Conservation (phyloP, 345 rosid genomes). For the Moricandia moricandioides region DNA sequence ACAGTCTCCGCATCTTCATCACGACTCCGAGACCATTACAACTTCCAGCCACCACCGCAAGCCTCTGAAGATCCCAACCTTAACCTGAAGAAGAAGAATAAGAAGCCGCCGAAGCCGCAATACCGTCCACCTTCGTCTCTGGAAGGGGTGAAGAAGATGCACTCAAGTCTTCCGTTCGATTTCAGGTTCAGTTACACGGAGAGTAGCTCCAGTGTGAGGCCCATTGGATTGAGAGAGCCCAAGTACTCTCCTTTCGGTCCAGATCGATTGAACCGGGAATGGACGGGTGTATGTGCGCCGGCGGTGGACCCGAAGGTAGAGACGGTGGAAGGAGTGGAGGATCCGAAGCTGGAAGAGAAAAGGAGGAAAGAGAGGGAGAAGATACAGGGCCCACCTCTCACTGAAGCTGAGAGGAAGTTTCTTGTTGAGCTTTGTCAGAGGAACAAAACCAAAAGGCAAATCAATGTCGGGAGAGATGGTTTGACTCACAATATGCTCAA, state of each 20-base stretch:
- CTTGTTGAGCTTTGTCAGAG: conserved; percentile 69
- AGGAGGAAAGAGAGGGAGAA: conserved; percentile 53
- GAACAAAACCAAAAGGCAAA: conserved; percentile 63
- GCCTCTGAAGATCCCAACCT: conserved; percentile 33
- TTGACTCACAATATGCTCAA: conserved; percentile 95
- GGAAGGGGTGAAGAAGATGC: conserved; percentile 50
- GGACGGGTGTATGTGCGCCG: conserved; percentile 95
- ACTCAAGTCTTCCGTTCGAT: conserved; percentile 74
- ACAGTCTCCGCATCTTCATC: conserved; percentile 44
- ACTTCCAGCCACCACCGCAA: conserved; percentile 70
- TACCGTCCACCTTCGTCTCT: conserved; percentile 92
- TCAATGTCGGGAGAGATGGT: conserved; percentile 91
- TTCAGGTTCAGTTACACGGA: conserved; percentile 89
- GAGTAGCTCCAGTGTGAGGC: conserved; percentile 61
- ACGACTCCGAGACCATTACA: conserved; percentile 67
- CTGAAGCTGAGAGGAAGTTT: conserved; percentile 73
- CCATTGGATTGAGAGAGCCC: conserved; percentile 90
- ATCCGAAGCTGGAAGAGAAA: conserved; percentile 71
- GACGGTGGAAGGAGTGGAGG: conserved; percentile 64
- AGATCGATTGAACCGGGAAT: conserved; percentile 61
- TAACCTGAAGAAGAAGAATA: conserved; percentile 21
- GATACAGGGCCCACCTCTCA: conserved; percentile 65
- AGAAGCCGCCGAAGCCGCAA: conserved; percentile 50
- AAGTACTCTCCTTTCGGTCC: conserved; percentile 96
- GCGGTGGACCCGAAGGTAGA: conserved; percentile 59